A percentile compares a stretch with the other conserved stretches of the same genome.
Evolutionary conservation across 805 yeast species (phyloP).

Genomic region (Schwanniomyces occidentalis): DNA sequence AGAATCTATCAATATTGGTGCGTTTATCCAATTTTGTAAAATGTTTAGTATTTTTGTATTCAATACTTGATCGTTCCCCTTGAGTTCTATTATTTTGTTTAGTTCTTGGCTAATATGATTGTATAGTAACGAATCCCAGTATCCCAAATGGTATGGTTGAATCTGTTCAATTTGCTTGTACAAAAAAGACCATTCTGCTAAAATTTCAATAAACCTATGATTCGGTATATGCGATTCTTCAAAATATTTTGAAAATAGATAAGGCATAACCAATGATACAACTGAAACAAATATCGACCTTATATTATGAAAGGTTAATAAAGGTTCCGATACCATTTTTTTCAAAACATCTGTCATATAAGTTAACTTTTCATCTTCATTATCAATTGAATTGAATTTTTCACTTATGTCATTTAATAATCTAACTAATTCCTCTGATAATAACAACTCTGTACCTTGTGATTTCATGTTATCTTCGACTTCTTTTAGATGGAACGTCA

Average conservation of each 20-base stretch:
- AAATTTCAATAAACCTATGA: slow-evolving; percentile 4
- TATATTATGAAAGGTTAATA: slow-evolving; percentile 1
- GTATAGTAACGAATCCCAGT: slow-evolving; percentile 22
- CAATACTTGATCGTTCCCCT: background rate
- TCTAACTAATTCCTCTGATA: slow-evolving; percentile 1
- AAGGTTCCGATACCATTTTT: background rate
- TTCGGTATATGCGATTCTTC: slow-evolving; percentile 5
- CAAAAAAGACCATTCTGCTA: slow-evolving; percentile 15
- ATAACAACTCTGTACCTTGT: background rate
- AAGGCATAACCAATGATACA: slow-evolving; percentile 2
- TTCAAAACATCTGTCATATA: slow-evolving; percentile 1
- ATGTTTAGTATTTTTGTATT: slow-evolving; percentile 12
- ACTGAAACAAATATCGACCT: slow-evolving; percentile 12
- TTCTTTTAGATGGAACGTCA: slow-evolving; percentile 10
- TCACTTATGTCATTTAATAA: slow-evolving; percentile 1
- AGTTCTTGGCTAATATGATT: slow-evolving; percentile 4
- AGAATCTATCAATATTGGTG: slow-evolving; percentile 14
- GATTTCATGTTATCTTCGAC: slow-evolving; percentile 2
- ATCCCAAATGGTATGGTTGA: slow-evolving; percentile 4
- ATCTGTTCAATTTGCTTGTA: slow-evolving; percentile 10
- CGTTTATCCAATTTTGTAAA: slow-evolving; percentile 15
- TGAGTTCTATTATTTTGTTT: background rate
- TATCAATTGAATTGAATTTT: background rate
- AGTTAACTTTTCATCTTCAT: slow-evolving; percentile 2
- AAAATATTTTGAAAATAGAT: slow-evolving; percentile 11